phyloP scores from a whole-genome alignment of 495 filamentous ascomycete genomes.

The Neurospora terricola region DNA sequence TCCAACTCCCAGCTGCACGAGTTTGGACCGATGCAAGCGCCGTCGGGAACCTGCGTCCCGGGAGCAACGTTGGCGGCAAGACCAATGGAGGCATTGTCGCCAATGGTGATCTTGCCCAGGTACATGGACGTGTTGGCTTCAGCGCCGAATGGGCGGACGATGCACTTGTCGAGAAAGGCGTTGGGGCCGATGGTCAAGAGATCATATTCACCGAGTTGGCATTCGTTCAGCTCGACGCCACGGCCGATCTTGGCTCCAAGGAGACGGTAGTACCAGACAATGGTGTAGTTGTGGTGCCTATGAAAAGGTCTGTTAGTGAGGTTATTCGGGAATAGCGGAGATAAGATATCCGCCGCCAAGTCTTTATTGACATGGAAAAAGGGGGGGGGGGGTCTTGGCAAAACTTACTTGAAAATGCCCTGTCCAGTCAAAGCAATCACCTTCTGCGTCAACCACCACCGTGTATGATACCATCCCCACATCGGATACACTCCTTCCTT shows the following conservation, averaged over 20 bases:
- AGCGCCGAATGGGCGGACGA: slow-evolving; percentile 33
- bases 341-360: not conserved
- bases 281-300: slow-evolving; percentile 17
- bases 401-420: slow-evolving; percentile 22
- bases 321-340: not conserved
- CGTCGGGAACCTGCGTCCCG: slow-evolving; percentile 28
- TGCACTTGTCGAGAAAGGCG: slow-evolving; percentile 26
- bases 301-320: not conserved
- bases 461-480: slow-evolving; percentile 39
- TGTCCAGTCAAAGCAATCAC: slow-evolving; percentile 28
- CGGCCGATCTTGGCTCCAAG: slow-evolving; percentile 34
- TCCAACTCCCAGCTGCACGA: slow-evolving; percentile 36
- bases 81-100: slow-evolving; percentile 26
- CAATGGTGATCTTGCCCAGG: slow-evolving; percentile 31
- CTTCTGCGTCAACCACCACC: slow-evolving; percentile 41
- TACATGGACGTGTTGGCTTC: slow-evolving; percentile 39
- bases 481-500: slow-evolving; percentile 36
- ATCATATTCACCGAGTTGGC: slow-evolving; percentile 33
- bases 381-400: not conserved
- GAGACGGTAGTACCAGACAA: slow-evolving; percentile 30
- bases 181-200: slow-evolving; percentile 33
- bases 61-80: slow-evolving; percentile 30
- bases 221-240: slow-evolving; percentile 24
- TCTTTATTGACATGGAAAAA: not conserved
- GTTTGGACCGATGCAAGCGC: slow-evolving; percentile 36